phyloP scores from a whole-genome alignment of 257 asterid genomes.

The Leptodermis oblonga region DNA sequence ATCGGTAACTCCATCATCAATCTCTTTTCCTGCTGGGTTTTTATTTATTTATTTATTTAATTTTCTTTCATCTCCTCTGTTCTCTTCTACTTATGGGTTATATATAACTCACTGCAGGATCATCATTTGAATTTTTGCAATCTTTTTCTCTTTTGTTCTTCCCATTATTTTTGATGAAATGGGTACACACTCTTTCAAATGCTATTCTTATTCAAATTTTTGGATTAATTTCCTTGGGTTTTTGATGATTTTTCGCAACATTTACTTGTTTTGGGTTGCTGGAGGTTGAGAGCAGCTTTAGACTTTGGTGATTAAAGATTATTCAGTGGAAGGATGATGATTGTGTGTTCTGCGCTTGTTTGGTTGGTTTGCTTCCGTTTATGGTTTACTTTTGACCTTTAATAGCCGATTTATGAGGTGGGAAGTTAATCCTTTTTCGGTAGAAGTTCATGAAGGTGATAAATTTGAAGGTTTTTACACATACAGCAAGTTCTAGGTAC shows the following conservation, averaged over 20 bases:
- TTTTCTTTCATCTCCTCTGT: neutral
- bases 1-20: slow-evolving; percentile 23
- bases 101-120: slow-evolving; percentile 1
- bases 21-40: neutral
- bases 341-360: neutral
- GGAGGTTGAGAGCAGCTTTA: neutral
- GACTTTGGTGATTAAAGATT: neutral
- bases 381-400: slow-evolving; percentile 4
- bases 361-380: neutral
- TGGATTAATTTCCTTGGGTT: neutral
- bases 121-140: neutral
- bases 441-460: slow-evolving; percentile 10
- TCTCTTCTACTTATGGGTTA: neutral
- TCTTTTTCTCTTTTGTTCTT: neutral
- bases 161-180: neutral
- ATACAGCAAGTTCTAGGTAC: slow-evolving; percentile 8
- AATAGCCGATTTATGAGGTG: slow-evolving; percentile 8
- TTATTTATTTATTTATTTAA: neutral
- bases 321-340: slow-evolving; percentile 9
- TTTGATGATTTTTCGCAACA: neutral
- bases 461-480: slow-evolving; percentile 7
- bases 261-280: neutral
- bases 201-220: neutral
- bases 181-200: neutral
- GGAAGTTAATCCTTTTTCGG: neutral